A percentile compares a stretch with the other conserved stretches of the same genome.
These are phyloP conservation scores for Austropuccinia psidii DNA, from an alignment of 1,284 basidiomycete species.

Conservation along the genomic window DNA sequence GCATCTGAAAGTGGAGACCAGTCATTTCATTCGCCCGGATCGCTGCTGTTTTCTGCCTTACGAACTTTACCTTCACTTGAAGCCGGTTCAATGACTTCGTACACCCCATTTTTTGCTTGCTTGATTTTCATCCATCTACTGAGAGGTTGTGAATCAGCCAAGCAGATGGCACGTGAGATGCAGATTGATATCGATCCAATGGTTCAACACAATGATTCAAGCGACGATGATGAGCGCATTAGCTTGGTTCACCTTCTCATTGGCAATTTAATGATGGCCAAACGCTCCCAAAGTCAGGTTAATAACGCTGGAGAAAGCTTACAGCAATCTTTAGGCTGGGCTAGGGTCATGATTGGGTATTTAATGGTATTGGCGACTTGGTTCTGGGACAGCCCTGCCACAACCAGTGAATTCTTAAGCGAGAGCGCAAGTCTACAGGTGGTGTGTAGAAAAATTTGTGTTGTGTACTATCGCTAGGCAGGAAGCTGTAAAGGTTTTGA, in stretches of 20 bases:
- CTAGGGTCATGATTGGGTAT: constrained; percentile 77
- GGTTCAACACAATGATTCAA: constrained; percentile 47
- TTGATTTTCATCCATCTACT: constrained; percentile 54
- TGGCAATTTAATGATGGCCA: constrained; percentile 59
- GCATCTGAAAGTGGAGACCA: constrained; percentile 34
- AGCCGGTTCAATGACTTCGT: constrained; percentile 51
- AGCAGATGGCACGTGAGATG: constrained; percentile 53
- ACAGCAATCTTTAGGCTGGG: constrained; percentile 69
- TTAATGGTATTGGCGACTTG: constrained; percentile 75
- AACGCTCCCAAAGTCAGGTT: constrained; percentile 52
- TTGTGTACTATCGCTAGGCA: neutral
- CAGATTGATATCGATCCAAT: constrained; percentile 40
- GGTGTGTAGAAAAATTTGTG: constrained; percentile 53
- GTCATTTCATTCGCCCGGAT: constrained; percentile 50
- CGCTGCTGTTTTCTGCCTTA: constrained; percentile 52
- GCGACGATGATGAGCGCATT: constrained; percentile 52
- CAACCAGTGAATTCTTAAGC: constrained; percentile 79
- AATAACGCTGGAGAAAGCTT: constrained; percentile 46
- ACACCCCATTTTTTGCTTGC: constrained; percentile 53
- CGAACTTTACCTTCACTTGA: constrained; percentile 48
- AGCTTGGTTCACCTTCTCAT: constrained; percentile 54
- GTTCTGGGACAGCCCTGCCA: constrained; percentile 91
- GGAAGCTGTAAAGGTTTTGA: neutral
- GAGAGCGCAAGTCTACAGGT: constrained; percentile 79
- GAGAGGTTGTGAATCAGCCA: constrained; percentile 54